Evolutionary conservation across 1,139 yeast genomes (phyloP), one percentile per base, ranked within the genome.

Genomic region (Tardiomyces digboiensis): DNA sequence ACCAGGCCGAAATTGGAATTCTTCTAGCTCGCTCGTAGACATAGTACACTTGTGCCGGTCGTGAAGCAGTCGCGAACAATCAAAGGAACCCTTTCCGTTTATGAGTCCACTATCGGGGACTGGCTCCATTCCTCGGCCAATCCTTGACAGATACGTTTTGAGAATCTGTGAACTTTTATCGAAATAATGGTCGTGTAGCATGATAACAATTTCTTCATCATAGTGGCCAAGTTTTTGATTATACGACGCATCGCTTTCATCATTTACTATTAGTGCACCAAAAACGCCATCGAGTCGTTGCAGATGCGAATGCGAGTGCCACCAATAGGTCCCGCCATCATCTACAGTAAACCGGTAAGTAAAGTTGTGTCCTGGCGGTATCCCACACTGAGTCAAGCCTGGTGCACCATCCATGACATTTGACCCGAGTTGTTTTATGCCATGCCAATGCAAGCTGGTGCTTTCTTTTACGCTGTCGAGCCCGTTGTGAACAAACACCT

Each of bases 51-150:
- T 20, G 21, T n/a, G 18, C 21, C 46, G 45, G 23, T 46, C 46
- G 7, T 49, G 50, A 20, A 40, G 39, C 40, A 41, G 21, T 36
- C 47, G 41, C 18, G 26, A 37, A 42, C 60, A 57, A 41, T 54
- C 48, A 39, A 50, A 49, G 2, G 36, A 38, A 10, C 53, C 49
- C 19, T 46, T 44, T 10, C 67, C 66, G 33, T 61, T 57, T 8
- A 58, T 53, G 13, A 58, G 43, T 3, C 56, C 57, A 13, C 45
- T 42, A 57, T 79, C 82, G 2, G 95, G 95, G 54, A 85, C 78
- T 36, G 96, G 96, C 63, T 85, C 95, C 23, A 89, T 89, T 50
- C 94, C 95, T 3, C 93, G 85, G 40, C 94, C 91, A 60, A 82
- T 82, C 62, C 73, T 80, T 50, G 78, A 65, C 56, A 68, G 74